Percentiles rank a stretch among this genome's conserved stretches.
phyloP scores from a whole-genome alignment of 805 yeast genomes.

The Helenozyma rhizophorensis region DNA sequence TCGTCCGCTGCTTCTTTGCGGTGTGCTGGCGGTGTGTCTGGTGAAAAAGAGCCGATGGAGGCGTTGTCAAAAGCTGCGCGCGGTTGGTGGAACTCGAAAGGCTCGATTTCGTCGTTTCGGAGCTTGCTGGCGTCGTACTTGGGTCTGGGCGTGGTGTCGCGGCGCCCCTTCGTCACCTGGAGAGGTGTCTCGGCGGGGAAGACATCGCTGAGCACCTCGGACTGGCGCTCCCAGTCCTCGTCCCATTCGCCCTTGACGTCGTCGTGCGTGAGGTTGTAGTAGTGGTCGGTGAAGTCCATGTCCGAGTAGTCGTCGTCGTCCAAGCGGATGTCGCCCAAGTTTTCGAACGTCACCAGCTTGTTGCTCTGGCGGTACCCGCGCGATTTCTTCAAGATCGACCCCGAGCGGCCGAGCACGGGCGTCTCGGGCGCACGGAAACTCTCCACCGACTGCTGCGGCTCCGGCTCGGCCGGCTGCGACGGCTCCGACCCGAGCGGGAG shows the following conservation, averaged over 20 bases:
- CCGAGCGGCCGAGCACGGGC: slow-evolving; percentile 5
- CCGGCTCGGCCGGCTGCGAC: neutral
- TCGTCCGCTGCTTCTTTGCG: slow-evolving; percentile 2
- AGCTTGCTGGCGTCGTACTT: neutral
- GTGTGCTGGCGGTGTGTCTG: slow-evolving; percentile 30
- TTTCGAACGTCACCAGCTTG: slow-evolving; percentile 40
- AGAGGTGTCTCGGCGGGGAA: slow-evolving; percentile 33
- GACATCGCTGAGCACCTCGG: slow-evolving; percentile 41
- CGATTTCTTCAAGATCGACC: slow-evolving; percentile 12
- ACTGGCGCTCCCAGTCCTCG: slow-evolving; percentile 22
- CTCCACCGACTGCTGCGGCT: too few species aligned
- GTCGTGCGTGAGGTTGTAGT: slow-evolving; percentile 20
- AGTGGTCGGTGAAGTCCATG: slow-evolving; percentile 16
- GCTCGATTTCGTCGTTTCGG: neutral
- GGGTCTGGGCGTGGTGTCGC: neutral
- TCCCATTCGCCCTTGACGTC: too few species aligned
- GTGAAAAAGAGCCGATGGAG: slow-evolving; percentile 37
- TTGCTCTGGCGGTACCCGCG: slow-evolving; percentile 10
- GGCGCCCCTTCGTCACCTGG: slow-evolving; percentile 23
- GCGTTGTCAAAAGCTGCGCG: slow-evolving; percentile 13
- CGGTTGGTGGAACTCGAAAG: neutral
- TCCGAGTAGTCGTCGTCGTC: slow-evolving; percentile 14
- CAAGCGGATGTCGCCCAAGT: slow-evolving; percentile 24
- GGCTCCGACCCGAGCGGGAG: slow-evolving; percentile 1
- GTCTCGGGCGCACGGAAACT: too few species aligned